phyloP scores from a whole-genome alignment of 345 rosid genomes.

The Fremontodendron californicum region DNA sequence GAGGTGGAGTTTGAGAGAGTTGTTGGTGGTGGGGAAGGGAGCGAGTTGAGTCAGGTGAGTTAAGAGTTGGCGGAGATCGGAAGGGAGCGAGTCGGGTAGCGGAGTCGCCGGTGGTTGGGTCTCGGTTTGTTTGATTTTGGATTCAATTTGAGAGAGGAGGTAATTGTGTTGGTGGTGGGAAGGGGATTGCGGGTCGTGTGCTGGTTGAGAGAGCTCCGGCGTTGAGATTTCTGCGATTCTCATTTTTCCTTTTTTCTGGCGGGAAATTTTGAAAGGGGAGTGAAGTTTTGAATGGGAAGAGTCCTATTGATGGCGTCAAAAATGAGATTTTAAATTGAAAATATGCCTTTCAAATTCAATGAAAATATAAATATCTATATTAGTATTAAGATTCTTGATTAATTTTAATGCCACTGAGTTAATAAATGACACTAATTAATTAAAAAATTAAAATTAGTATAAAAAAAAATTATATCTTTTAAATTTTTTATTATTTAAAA shows the following conservation, averaged over 20 bases:
- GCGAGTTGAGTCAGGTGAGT: conserved; percentile 51
- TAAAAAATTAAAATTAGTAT: too few relatives aligned
- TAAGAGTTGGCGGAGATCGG: conserved; percentile 51
- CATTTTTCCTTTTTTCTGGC: conserved; percentile 41
- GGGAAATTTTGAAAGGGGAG: conserved; percentile 12
- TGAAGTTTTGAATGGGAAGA: not conserved
- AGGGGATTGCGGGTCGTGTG: conserved; percentile 17
- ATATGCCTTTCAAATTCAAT: too few relatives aligned
- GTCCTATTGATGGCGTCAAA: not conserved
- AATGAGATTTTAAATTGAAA: too few relatives aligned
- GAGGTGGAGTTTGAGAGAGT: conserved; percentile 59
- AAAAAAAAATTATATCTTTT: too few relatives aligned
- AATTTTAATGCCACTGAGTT: too few relatives aligned
- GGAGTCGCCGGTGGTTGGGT: conserved; percentile 28
- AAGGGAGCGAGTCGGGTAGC: conserved; percentile 41
- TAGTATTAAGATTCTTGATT: too few relatives aligned
- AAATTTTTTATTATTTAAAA: too few relatives aligned
- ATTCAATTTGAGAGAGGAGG: conserved; percentile 63
- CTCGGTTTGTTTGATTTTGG: conserved; percentile 58
- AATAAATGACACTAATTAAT: too few relatives aligned
- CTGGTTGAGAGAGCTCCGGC: conserved; percentile 43
- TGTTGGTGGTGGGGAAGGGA: conserved; percentile 41
- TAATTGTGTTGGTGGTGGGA: conserved; percentile 26
- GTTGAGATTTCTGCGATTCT: conserved; percentile 79
- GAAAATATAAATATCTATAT: too few relatives aligned